Conservation (phyloP, 768 basidiomycete species). For the Panaeolus cyanescens region DNA sequence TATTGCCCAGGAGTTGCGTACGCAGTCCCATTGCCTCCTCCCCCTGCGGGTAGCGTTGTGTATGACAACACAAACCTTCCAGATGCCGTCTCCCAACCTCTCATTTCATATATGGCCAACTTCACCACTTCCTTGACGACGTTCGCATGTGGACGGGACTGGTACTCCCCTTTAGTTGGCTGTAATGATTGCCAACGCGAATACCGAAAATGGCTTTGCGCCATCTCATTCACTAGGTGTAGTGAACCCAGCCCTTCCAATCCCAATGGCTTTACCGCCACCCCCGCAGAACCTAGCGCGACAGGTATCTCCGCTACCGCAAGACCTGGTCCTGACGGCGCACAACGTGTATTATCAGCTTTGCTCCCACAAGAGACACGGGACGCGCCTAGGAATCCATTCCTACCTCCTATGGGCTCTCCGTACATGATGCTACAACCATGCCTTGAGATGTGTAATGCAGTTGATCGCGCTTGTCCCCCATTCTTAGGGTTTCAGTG, state of each 20-base stretch:
- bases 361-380: constrained; percentile 45
- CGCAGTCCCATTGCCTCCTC: constrained; percentile 64
- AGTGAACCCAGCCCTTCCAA: constrained; percentile 48
- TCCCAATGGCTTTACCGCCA: constrained; percentile 33
- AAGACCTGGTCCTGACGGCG: constrained; percentile 17
- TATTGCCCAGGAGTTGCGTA: constrained; percentile 76
- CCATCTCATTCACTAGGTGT: constrained; percentile 74
- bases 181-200: constrained; percentile 75
- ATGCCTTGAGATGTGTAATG: constrained; percentile 77
- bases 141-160: constrained; percentile 77
- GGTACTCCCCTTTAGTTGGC: constrained; percentile 76
- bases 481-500: constrained; percentile 71
- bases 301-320: constrained; percentile 29
- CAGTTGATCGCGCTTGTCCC: constrained; percentile 78
- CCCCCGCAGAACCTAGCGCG: constrained; percentile 29
- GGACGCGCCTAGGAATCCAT: constrained; percentile 42
- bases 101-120: constrained; percentile 65
- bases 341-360: constrained; percentile 48
- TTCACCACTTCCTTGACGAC: constrained; percentile 75
- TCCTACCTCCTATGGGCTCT: constrained; percentile 43
- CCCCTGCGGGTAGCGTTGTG: constrained; percentile 38
- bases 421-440: constrained; percentile 70
- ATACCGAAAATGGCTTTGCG: constrained; percentile 81
- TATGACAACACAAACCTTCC: constrained; percentile 59
- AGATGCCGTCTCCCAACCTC: constrained; percentile 42